A percentile compares a stretch with the other conserved stretches of the same genome.
Evolutionary conservation across 192 early-diverging fungal genomes (phyloP).

Genomic region (Oehlia diaphana): DNA sequence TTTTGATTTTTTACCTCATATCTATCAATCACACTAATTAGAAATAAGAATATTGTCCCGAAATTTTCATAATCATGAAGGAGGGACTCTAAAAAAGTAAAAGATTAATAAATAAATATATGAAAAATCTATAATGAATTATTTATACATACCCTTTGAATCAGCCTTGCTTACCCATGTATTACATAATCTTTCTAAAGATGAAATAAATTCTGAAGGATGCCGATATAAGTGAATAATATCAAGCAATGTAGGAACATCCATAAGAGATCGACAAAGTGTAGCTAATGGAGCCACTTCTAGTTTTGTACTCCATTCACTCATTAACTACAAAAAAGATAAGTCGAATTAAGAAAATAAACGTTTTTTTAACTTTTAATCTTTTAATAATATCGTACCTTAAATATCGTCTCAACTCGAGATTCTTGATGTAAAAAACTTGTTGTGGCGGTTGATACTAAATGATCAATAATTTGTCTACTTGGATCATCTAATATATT

Average conservation of each 20-base stretch:
- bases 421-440: conserved; percentile 25
- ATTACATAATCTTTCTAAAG: conserved; percentile 24
- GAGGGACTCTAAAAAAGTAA: neutral
- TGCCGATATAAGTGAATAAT: conserved; percentile 24
- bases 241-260: conserved; percentile 13
- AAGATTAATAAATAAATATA: neutral
- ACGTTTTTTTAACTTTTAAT: neutral
- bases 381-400: neutral
- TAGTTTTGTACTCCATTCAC: neutral
- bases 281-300: conserved; percentile 13
- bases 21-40: conserved; percentile 1
- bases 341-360: neutral
- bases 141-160: too few species aligned
- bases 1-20: conserved; percentile 22
- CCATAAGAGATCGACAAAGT: conserved; percentile 6
- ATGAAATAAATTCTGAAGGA: conserved; percentile 15
- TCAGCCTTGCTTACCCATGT: neutral
- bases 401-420: conserved; percentile 22
- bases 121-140: too few species aligned
- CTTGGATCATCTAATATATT: conserved; percentile 15
- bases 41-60: conserved; percentile 15
- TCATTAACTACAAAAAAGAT: conserved; percentile 9
- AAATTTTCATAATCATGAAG: conserved; percentile 26
- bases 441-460: neutral
- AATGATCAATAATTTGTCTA: conserved; percentile 10